Percentiles rank a stretch among this genome's conserved stretches.
Evolutionary conservation across 1,284 basidiomycete species (phyloP).

Genomic region (Ustilago trichophora): DNA sequence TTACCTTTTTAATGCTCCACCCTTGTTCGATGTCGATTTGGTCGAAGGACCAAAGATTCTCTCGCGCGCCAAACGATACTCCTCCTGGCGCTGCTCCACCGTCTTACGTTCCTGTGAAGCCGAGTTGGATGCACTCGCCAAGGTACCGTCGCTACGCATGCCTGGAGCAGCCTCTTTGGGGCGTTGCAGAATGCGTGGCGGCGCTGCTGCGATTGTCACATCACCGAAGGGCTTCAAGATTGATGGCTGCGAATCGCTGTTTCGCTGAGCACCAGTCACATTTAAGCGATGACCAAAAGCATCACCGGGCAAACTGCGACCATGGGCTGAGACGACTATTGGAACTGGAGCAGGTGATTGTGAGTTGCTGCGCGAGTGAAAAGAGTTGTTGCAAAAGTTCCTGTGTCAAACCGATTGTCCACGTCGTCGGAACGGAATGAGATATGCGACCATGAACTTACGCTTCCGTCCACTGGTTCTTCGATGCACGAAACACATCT

Average conservation of each 20-base stretch:
- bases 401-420: background rate
- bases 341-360: constrained; percentile 32
- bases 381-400: background rate
- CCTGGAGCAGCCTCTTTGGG: constrained; percentile 34
- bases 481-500: constrained; percentile 32
- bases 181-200: constrained; percentile 40
- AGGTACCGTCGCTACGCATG: constrained; percentile 31
- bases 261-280: background rate
- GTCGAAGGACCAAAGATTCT: constrained; percentile 37
- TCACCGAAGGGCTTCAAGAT: background rate
- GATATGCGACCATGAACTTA: constrained; percentile 8
- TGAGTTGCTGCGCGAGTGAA: constrained; percentile 19
- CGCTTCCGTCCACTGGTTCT: constrained; percentile 40
- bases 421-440: background rate
- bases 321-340: constrained; percentile 1
- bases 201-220: constrained; percentile 19
- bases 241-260: background rate
- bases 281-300: constrained; percentile 29
- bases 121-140: constrained; percentile 7
- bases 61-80: constrained; percentile 39
- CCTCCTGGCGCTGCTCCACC: constrained; percentile 45
- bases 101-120: constrained; percentile 35
- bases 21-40: constrained; percentile 1
- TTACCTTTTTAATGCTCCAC: constrained; percentile 3
- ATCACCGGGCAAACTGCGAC: constrained; percentile 27